Percentiles rank a stretch among this genome's conserved stretches.
phyloP scores from a whole-genome alignment of 139 green algal genomes.

The Yamagishiella unicocca region DNA sequence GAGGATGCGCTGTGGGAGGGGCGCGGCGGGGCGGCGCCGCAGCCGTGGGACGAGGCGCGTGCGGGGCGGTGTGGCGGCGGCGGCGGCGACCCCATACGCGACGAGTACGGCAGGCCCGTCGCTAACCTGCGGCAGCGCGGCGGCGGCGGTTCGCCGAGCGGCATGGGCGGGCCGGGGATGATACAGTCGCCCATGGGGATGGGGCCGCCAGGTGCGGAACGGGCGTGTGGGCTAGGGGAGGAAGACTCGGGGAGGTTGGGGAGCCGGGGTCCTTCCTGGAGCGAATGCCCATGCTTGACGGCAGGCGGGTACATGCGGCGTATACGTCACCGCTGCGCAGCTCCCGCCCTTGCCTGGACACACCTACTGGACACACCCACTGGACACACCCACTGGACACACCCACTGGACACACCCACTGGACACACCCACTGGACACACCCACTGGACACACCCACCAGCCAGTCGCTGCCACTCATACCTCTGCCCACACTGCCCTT shows the following conservation, averaged over 20 bases:
- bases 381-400: too few species aligned
- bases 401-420: too few species aligned
- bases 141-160: neutral
- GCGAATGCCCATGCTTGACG: too few species aligned
- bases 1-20: slow-evolving; percentile 32
- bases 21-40: slow-evolving; percentile 8
- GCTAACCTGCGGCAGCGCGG: slow-evolving; percentile 40
- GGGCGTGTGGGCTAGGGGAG: neutral
- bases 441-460: too few species aligned
- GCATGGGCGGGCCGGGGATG: neutral
- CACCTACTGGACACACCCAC: too few species aligned
- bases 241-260: neutral
- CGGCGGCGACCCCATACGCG: slow-evolving; percentile 45
- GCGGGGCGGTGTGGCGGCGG: slow-evolving; percentile 34
- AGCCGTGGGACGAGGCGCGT: slow-evolving; percentile 27
- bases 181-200: neutral
- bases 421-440: too few species aligned
- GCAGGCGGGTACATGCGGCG: too few species aligned
- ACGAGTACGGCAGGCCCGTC: slow-evolving; percentile 26
- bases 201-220: neutral
- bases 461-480: too few species aligned
- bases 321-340: too few species aligned
- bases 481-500: too few species aligned
- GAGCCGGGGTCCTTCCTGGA: too few species aligned
- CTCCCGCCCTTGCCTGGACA: too few species aligned